Evolutionary conservation across 345 rosid species (phyloP), one percentile per base, ranked within the genome.

Genomic region (Gossypium rotundifolium): DNA sequence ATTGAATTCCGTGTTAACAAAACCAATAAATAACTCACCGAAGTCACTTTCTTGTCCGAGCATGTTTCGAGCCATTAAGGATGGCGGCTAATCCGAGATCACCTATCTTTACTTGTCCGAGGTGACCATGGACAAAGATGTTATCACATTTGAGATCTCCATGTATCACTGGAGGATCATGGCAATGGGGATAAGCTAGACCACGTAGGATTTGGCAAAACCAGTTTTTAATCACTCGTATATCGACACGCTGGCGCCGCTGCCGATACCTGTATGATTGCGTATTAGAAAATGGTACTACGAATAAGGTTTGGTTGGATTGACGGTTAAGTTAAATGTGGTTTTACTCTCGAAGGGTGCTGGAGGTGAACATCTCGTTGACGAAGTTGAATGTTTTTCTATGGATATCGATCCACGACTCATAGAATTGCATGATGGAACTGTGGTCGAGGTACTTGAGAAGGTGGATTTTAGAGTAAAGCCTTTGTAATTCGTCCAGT

Each of bases 11-110:
- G 8, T 27, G 1, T 20, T 7, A 68, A 22, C 18, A 29, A 58
- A 25, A 33, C 40, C 25, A n/a, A 18, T 9, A 63, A 16, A 63
- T 8, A 57, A 61, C 91, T 77, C 83, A 92, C 98, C 84, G 87
- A 84, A 46, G 97, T 87, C 54, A 93, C 99, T 85, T 93, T 95
- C 87, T 91, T 91, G 90, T 95, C 93, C 89, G 98, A 2, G 98
- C 98, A 9, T 84, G 85, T 53, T 84, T 87, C 2, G 94, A 88
- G 11, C 77, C 85, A 1, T 87, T 90, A 53, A 94, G 98, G 71
- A 94, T 78, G 7, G 98, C 90, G 0, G 98, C 98, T 61, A 92
- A 79, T 68, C 98, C 97, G 0, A 94, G 83, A 85, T 94, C 98
- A 65, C 98, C 97, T 51, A 94, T 90, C 85, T 89, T 94, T 79